Evolutionary conservation across 2,329 filamentous ascomycete species (phyloP).

Genomic region (Fusarium clavum): DNA sequence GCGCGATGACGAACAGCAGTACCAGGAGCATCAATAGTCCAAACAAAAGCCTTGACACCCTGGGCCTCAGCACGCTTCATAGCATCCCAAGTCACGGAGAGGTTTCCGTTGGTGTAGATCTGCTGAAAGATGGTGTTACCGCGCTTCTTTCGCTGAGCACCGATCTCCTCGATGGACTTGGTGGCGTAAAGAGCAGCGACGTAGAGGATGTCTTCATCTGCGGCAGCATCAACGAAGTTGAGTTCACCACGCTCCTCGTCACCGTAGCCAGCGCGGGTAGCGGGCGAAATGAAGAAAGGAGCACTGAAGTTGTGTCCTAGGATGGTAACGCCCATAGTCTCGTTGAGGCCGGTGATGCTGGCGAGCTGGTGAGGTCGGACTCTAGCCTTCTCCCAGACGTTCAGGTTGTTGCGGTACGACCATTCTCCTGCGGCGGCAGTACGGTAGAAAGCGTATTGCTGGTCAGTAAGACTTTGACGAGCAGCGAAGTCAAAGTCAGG

Average conservation of each 20-base stretch:
- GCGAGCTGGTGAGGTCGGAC: slow-evolving; percentile 54
- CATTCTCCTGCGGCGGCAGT: slow-evolving; percentile 62
- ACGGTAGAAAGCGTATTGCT: slow-evolving; percentile 62
- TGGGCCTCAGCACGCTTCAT: slow-evolving; percentile 50
- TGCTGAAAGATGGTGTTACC: slow-evolving; percentile 50
- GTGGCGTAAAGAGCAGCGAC: slow-evolving; percentile 51
- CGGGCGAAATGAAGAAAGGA: slow-evolving; percentile 63
- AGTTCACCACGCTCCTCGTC: slow-evolving; percentile 57
- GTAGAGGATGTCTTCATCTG: slow-evolving; percentile 59
- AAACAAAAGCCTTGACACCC: slow-evolving; percentile 54
- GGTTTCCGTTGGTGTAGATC: slow-evolving; percentile 51
- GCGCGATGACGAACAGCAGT: slow-evolving; percentile 42
- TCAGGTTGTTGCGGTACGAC: slow-evolving; percentile 64
- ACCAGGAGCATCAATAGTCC: slow-evolving; percentile 51
- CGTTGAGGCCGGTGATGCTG: slow-evolving; percentile 51
- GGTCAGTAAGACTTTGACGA: slow-evolving; percentile 55
- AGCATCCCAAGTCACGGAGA: slow-evolving; percentile 49
- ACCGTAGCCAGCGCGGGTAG: slow-evolving; percentile 57
- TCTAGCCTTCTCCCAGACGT: slow-evolving; percentile 59
- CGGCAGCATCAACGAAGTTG: slow-evolving; percentile 61
- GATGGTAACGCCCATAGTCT: slow-evolving; percentile 55
- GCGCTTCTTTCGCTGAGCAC: slow-evolving; percentile 43
- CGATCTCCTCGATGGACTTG: slow-evolving; percentile 52
- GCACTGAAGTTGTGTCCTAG: slow-evolving; percentile 60
- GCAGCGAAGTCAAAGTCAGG: slow-evolving; percentile 64